A percentile compares a stretch with the other conserved stretches of the same genome.
phyloP scores from a whole-genome alignment of 371 early-diverging fungal genomes.

The Lichtheimia corymbifera region DNA sequence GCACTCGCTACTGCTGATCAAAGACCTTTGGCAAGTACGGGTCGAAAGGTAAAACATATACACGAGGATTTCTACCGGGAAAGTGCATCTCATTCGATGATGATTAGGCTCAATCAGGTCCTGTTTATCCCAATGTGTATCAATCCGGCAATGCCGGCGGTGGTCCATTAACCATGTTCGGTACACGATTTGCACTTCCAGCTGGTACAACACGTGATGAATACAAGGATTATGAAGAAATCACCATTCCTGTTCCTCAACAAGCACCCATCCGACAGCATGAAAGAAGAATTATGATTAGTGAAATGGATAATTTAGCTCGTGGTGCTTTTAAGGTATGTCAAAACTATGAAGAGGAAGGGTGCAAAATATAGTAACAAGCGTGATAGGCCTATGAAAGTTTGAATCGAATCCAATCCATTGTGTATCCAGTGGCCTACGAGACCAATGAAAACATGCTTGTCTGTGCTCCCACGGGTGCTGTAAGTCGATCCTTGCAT shows the following conservation, averaged over 20 bases:
- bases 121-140: conserved; percentile 63
- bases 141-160: conserved; percentile 58
- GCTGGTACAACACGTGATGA: conserved; percentile 69
- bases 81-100: neutral
- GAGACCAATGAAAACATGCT: conserved; percentile 97
- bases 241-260: conserved; percentile 73
- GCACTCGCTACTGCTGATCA: conserved; percentile 44
- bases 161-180: conserved; percentile 58
- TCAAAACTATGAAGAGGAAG: neutral
- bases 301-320: conserved; percentile 73
- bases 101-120: conserved; percentile 22
- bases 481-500: conserved; percentile 58
- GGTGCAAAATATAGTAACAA: neutral
- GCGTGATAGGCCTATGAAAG: conserved; percentile 70
- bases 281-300: conserved; percentile 63
- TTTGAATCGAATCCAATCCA: conserved; percentile 93
- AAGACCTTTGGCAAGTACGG: conserved; percentile 42
- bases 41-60: conserved; percentile 22
- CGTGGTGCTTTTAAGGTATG: conserved; percentile 75
- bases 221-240: conserved; percentile 76
- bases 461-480: conserved; percentile 99
- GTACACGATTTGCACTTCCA: conserved; percentile 72
- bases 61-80: neutral
- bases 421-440: conserved; percentile 92
- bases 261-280: conserved; percentile 58